phyloP scores from a whole-genome alignment of 805 yeast genomes.

The Cyberlindnera meyerae region DNA sequence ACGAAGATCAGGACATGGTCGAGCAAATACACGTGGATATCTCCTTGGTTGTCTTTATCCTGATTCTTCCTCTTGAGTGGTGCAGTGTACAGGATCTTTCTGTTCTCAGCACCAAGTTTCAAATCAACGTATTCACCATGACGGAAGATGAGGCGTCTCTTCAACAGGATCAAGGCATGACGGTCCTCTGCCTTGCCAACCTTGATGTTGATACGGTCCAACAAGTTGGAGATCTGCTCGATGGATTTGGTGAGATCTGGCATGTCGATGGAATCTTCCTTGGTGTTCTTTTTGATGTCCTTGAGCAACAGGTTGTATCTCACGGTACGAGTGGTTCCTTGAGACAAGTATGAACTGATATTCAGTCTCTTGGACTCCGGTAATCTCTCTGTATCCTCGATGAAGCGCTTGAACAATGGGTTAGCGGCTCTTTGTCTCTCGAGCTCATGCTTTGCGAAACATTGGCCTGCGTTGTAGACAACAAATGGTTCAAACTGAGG shows the following conservation, averaged over 20 bases:
- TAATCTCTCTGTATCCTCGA: conserved; percentile 81
- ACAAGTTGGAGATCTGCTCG: conserved; percentile 66
- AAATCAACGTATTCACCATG: conserved; percentile 83
- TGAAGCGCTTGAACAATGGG: conserved; percentile 86
- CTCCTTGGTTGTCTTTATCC: conserved; percentile 68
- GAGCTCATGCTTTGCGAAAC: conserved; percentile 91
- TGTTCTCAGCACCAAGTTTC: conserved; percentile 74
- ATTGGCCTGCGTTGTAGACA: conserved; percentile 89
- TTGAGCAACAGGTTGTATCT: conserved; percentile 81
- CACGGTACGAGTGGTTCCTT: conserved; percentile 95
- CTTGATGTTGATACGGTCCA: conserved; percentile 67
- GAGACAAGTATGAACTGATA: conserved; percentile 86
- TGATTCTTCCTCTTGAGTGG: conserved; percentile 69
- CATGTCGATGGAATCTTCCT: conserved; percentile 63
- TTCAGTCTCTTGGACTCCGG: conserved; percentile 87
- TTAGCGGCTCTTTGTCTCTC: conserved; percentile 91
- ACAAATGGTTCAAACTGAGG: conserved; percentile 90
- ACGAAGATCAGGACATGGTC: conserved; percentile 87
- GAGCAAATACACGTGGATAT: conserved; percentile 78
- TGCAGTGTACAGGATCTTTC: conserved; percentile 77
- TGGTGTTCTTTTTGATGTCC: conserved; percentile 79
- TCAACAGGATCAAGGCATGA: conserved; percentile 79
- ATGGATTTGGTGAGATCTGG: conserved; percentile 63
- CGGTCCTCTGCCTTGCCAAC: conserved; percentile 95
- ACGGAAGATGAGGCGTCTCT: conserved; percentile 76